Conservation (phyloP, 768 basidiomycete genomes). For the Scleroderma bovista region DNA sequence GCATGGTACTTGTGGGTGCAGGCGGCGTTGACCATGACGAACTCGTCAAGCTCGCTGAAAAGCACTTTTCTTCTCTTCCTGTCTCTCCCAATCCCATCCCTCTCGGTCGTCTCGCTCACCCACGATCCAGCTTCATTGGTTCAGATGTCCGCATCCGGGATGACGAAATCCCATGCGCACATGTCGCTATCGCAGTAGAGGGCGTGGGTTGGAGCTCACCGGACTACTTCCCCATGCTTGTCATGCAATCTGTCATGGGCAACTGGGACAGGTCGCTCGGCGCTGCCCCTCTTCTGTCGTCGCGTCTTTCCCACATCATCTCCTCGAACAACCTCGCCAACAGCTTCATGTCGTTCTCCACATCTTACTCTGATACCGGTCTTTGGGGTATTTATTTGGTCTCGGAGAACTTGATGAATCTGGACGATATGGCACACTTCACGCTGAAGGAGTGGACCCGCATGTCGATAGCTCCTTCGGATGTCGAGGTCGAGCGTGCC, state of each 20-base stretch:
- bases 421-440: conserved; percentile 92
- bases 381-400: conserved; percentile 99
- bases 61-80: conserved; percentile 87
- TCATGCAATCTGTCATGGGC: conserved; percentile 95
- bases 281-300: conserved; percentile 82
- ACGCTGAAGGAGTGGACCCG: conserved; percentile 94
- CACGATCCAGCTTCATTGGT: conserved; percentile 81
- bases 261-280: conserved; percentile 99
- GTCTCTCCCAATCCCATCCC: conserved; percentile 84
- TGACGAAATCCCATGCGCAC: conserved; percentile 82
- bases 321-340: conserved; percentile 95
- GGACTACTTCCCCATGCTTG: conserved; percentile 99
- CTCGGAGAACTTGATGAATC: conserved; percentile 88
- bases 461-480: conserved; percentile 83
- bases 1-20: conserved; percentile 97
- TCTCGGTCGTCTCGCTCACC: conserved; percentile 73
- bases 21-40: conserved; percentile 91
- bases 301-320: conserved; percentile 86
- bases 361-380: conserved; percentile 97
- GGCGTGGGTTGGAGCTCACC: conserved; percentile 97
- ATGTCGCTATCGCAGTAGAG: conserved; percentile 96
- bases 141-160: conserved; percentile 95
- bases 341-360: conserved; percentile 99
- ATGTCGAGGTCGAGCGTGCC: conserved; percentile 89
- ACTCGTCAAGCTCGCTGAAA: conserved; percentile 91